These are phyloP conservation scores for Clitopilus hobsonii DNA, from an alignment of 768 basidiomycete genomes.

Conservation along the genomic window DNA sequence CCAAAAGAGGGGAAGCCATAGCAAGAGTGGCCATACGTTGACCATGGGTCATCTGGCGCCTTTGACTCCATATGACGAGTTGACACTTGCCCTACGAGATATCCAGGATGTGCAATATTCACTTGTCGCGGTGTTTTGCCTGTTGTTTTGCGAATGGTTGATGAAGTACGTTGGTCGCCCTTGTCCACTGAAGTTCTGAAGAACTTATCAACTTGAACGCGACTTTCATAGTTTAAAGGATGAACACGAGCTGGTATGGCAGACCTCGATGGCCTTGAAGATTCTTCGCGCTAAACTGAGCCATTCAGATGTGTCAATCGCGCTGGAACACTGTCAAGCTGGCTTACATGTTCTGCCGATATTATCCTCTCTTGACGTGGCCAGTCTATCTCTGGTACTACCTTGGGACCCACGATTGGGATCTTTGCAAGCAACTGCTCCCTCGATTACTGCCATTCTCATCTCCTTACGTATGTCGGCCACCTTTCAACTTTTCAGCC, in stretches of 20 bases:
- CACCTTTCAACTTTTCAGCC: neutral
- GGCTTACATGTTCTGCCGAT: slow-evolving; percentile 36
- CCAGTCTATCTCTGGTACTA: slow-evolving; percentile 32
- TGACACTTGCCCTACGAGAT: slow-evolving; percentile 7
- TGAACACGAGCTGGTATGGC: neutral
- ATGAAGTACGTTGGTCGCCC: slow-evolving; percentile 22
- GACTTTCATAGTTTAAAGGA: neutral
- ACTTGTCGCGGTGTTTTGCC: slow-evolving; percentile 24
- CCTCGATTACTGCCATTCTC: slow-evolving; percentile 26
- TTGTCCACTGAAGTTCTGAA: no score
- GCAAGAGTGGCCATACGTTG: neutral
- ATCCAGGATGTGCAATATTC: slow-evolving; percentile 24
- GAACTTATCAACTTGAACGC: no score
- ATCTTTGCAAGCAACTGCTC: slow-evolving; percentile 24
- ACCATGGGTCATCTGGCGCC: neutral
- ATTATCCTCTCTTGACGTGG: slow-evolving; percentile 35
- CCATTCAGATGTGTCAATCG: slow-evolving; percentile 26
- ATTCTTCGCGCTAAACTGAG: no score
- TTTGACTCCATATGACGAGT: slow-evolving; percentile 3
- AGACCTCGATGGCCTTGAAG: neutral
- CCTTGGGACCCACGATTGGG: slow-evolving; percentile 25
- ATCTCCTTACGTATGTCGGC: slow-evolving; percentile 25
- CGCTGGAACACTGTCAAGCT: slow-evolving; percentile 34
- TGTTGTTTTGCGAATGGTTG: slow-evolving; percentile 35
- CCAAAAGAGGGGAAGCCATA: neutral